Conservation (phyloP, 257 asterid species). For the Nicotiana attenuata region DNA sequence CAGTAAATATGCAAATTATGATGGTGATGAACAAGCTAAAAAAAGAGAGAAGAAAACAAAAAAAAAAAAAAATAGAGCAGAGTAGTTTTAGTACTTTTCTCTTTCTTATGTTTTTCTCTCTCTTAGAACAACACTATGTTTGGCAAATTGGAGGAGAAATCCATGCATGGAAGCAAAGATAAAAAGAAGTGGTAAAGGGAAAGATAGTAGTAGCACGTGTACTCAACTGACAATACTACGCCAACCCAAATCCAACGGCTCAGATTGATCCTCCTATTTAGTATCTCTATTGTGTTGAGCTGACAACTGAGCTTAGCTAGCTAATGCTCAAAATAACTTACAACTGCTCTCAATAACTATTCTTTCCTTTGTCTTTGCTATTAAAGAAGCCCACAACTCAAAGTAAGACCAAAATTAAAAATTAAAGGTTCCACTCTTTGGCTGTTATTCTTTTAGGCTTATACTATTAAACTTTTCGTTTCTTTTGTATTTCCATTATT, state of each 20-base stretch:
- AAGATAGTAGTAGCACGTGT: conserved; percentile 35
- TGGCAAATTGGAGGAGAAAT: conserved; percentile 42
- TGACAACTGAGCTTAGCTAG: neutral
- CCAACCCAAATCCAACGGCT: conserved; percentile 27
- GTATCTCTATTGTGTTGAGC: neutral
- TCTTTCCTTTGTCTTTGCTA: conserved; percentile 46
- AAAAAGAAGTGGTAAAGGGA: conserved; percentile 25
- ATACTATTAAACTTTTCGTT: neutral
- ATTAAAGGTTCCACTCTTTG: conserved; percentile 27
- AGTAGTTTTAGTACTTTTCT: conserved; percentile 4
- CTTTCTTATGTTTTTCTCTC: conserved; percentile 6
- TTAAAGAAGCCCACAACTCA: conserved; percentile 11
- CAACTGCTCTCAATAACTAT: conserved; percentile 29
- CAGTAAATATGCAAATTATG: no score
- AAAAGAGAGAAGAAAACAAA: neutral
- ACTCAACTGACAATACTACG: conserved; percentile 36
- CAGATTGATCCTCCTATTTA: conserved; percentile 3
- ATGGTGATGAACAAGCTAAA: neutral
- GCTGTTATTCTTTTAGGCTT: conserved; percentile 3
- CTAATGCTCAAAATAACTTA: conserved; percentile 3
- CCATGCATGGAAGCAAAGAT: conserved; percentile 67
- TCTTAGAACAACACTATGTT: neutral
- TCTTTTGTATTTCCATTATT: no score
- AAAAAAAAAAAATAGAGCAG: conserved; percentile 11
- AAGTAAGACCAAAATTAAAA: neutral